These are phyloP conservation scores for Dactylorhiza incarnata DNA, from an alignment of 106 monocot species.

Conservation along the genomic window DNA sequence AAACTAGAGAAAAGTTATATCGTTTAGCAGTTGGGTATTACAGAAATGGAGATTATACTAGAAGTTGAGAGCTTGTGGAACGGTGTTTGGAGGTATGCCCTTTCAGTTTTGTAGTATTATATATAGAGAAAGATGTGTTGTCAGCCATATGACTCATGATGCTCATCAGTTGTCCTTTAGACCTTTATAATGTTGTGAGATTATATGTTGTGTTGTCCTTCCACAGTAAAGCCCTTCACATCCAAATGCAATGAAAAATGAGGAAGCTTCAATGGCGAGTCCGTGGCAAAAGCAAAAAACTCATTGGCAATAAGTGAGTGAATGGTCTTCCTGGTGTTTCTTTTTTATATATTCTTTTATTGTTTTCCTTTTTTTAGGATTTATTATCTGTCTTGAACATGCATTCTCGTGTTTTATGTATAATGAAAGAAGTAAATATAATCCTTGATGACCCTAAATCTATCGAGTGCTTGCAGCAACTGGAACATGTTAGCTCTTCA, in stretches of 20 bases:
- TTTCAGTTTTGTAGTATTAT: too few relatives aligned
- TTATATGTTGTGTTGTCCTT: constrained; percentile 16
- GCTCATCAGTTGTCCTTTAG: too few relatives aligned
- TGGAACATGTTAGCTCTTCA: constrained; percentile 64
- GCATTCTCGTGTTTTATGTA: constrained; percentile 76
- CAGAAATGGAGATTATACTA: too few relatives aligned
- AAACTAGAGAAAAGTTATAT: too few relatives aligned
- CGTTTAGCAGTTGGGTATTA: too few relatives aligned
- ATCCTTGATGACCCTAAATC: constrained; percentile 85
- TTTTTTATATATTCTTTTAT: neutral
- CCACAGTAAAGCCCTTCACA: constrained; percentile 25
- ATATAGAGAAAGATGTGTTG: too few relatives aligned
- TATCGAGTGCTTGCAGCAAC: constrained; percentile 69
- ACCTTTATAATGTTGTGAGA: too few relatives aligned
- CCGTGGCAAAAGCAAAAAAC: constrained; percentile 85
- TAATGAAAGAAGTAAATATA: constrained; percentile 97
- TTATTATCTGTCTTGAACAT: constrained; percentile 24
- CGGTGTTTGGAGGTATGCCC: too few relatives aligned
- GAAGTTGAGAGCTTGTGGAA: too few relatives aligned
- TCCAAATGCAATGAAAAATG: constrained; percentile 26
- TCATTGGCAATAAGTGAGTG: constrained; percentile 75
- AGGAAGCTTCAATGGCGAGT: constrained; percentile 31
- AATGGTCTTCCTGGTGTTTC: constrained; percentile 1
- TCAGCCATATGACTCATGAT: too few relatives aligned
- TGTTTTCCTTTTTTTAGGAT: neutral